Evolutionary conservation across 495 filamentous ascomycete genomes (phyloP), one percentile per base, ranked within the genome.

Genomic region (Rusavskia elegans): DNA sequence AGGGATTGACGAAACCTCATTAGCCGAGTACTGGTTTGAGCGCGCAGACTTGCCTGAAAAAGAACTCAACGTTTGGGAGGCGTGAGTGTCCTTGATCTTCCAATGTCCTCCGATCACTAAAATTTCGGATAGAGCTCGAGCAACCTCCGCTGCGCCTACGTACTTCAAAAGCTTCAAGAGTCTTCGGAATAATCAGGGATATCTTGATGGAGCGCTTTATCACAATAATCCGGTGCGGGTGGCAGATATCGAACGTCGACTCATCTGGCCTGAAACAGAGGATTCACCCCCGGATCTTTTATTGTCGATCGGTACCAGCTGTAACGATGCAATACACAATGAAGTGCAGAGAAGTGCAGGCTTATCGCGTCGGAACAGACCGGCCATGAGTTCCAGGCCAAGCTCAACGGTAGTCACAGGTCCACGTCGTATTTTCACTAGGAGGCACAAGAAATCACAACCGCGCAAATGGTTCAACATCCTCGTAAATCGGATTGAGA

Each of bases 11-110:
- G 32, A 14, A 35, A 11, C 32, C 32, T 35, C 25, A 27, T 27
- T 35, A 55, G 57, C 52, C 2, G 19, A 46, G 1, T 70, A 77
- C 55, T 50, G 57, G 21, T 71, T 78, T 52, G 54, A 69, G 48
- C 59, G 75, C 8, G 66, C 68, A 10, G 66, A 73, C 38, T 55
- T 64, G 7, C 65, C 69, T 5, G 38, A 57, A 4, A 61, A 57
- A 37, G 72, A 76, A 46, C 57, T 76, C 19, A 69, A 67, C 50
- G 59, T 68, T 7, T 78, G 75, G 74, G 72, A 80, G 64, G 72
- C 68, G 69, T 73, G 59, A 57, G 70, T 55, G 3, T 13, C 3
- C 14, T 9, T 20, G 39, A 9, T 5, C 39, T 14, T 42, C 20
- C 39, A 14, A 39, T 41, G 14, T 49, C 19, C 40, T 49, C 40